Evolutionary conservation across 805 yeast species (phyloP).

Genomic region (Kazachstania kunashirensis): DNA sequence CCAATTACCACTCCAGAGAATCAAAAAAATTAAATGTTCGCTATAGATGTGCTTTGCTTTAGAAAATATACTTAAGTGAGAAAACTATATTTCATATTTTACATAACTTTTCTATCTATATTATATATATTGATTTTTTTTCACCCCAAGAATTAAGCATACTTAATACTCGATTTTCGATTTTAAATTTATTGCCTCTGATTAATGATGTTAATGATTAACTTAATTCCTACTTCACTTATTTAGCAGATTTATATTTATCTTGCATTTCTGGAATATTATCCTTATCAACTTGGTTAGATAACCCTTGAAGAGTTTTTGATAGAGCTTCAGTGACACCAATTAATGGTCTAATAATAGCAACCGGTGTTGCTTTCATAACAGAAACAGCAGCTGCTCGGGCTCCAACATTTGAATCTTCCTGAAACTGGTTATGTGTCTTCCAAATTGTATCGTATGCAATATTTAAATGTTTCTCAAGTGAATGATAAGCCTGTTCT

Average conservation of each 20-base stretch:
- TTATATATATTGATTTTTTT: no score
- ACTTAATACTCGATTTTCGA: no score
- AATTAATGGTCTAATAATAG: conserved; percentile 72
- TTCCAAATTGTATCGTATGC: conserved; percentile 55
- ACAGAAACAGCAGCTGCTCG: conserved; percentile 59
- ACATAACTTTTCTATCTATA: no score
- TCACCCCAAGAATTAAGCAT: no score
- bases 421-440: conserved; percentile 33
- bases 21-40: background rate
- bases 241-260: conserved; percentile 41
- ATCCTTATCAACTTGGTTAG: conserved; percentile 67
- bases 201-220: no score
- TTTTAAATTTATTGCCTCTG: no score
- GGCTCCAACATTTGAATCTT: conserved; percentile 37
- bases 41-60: no score
- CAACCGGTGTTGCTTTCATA: conserved; percentile 70
- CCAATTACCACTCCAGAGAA: conserved; percentile 56
- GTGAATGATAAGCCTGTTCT: conserved; percentile 58
- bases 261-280: conserved; percentile 51
- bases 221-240: no score
- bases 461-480: conserved; percentile 55
- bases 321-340: conserved; percentile 90
- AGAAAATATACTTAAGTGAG: no score
- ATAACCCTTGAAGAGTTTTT: conserved; percentile 71
- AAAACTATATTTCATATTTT: no score